Percentiles rank a stretch among this genome's conserved stretches.
phyloP scores from a whole-genome alignment of 2,329 filamentous ascomycete genomes.

The Madurella fahalii region DNA sequence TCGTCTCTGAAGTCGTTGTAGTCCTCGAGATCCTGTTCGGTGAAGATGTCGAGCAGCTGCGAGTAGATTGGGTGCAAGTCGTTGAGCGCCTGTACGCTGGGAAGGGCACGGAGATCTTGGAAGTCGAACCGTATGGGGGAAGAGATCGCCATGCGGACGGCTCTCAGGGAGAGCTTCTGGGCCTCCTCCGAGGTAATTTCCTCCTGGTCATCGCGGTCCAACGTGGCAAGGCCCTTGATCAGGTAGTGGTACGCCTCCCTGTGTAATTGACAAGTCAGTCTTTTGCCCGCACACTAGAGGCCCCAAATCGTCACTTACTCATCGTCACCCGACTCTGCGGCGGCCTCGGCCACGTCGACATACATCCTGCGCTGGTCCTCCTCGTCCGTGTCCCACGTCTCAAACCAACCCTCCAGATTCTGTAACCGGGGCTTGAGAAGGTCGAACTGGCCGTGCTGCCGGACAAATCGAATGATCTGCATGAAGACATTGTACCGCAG shows the following conservation, averaged over 20 bases:
- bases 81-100: conserved; percentile 79
- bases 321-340: conserved; percentile 71
- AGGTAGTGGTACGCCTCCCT: conserved; percentile 65
- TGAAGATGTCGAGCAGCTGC: conserved; percentile 92
- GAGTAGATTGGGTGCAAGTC: conserved; percentile 81
- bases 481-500: conserved; percentile 87
- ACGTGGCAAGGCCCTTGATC: conserved; percentile 58
- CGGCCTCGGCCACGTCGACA: conserved; percentile 75
- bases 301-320: conserved; percentile 51
- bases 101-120: conserved; percentile 75
- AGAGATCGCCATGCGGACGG: conserved; percentile 50
- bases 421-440: conserved; percentile 78
- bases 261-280: conserved; percentile 14
- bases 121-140: conserved; percentile 62
- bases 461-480: conserved; percentile 80
- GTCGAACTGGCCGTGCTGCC: conserved; percentile 72
- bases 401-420: conserved; percentile 76
- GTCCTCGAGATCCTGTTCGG: conserved; percentile 88
- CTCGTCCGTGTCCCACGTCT: conserved; percentile 74
- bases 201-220: conserved; percentile 52
- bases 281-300: not conserved
- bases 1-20: conserved; percentile 94
- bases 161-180: conserved; percentile 56
- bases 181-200: conserved; percentile 57
- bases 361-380: conserved; percentile 84